Base-by-base conservation (phyloP, 1,284 basidiomycete genomes). In the Trichosporon asahii region DNA sequence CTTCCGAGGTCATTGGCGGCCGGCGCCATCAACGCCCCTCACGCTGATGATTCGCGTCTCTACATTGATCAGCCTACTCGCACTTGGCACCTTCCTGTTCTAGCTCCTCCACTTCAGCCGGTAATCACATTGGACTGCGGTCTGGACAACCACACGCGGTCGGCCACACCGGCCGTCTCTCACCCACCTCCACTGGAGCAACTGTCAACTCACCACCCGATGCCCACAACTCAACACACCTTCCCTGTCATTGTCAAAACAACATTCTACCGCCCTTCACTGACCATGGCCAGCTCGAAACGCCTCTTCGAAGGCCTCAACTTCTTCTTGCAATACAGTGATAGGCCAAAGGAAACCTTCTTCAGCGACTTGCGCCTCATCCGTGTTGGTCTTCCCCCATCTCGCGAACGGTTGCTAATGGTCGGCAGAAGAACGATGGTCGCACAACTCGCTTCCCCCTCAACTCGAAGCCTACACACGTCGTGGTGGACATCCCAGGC, bases 401-500 rank as follows among this genome's bases (percentile, higher is more conserved):
- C 14, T 53, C 21, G 49, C 3, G 7, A 9, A 23, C 9, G 2
- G 21, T 12, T 15, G 9, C 21, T 25, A 4, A n/a, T 15, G 3
- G 3, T 29, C 29, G n/a, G 15, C 66, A 66, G 66, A 4, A 21
- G 3, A 35, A 60, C 9, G 23, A 35, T 1, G 66, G 66, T 11
- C 27, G n/a, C 2, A 27, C 35, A 14, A 44, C 57, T 9, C 35
- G 29, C 23, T 66, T 67, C 40, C 69, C 69, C 1, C n/a, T 60
- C 23, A 57, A 25, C 33, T 11, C 27, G 4, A 18, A 9, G 25
- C 21, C 67, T 8, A 69, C 68, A 1, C 61, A 69, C 21, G 40
- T 66, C 27, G n/a, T 70, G 1, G 69, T 70, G 25, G 37, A 55
- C 14, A 27, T 65, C 2, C 68, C 68, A 3, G 37, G 8, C 3